Base-by-base conservation (phyloP, 129 eudicot genomes). In the Cynara cardunculus region DNA sequence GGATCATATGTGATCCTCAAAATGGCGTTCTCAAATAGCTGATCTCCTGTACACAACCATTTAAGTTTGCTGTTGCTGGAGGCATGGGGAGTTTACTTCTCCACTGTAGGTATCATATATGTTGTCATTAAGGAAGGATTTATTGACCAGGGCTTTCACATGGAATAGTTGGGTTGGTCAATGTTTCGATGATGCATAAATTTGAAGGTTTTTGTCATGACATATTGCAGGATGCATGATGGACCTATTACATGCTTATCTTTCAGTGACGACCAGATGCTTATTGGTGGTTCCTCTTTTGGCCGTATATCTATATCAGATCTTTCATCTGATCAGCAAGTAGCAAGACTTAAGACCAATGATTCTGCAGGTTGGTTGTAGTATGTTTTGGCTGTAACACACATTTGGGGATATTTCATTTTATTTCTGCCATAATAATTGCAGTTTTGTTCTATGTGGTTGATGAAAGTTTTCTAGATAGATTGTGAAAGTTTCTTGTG, bases 291-390 rank as follows among this genome's bases (percentile, higher is more conserved):
- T 77, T 94, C 98, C 37, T 84, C 97, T 59, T 81, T 72, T 67
- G 98, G 98, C 22, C 85, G 80, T 81, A 78, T 94, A 70, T 86
- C 92, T 44, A 21, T 94, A 44, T 87, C 90, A 13, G 96, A 89
- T 87, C 88, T 87, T 84, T 90, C 97, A 82, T 84, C 96, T 71
- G 93, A 85, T 84, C 96, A 90, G 85, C 89, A 82, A 75, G 97
- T 92, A 65, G 83, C 87, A 71, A 84, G 85, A 30, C 84, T 94
- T 56, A 89, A 78, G 82, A 77, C 94, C 31, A 75, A 59, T 77
- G 85, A 85, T 81, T 85, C 80, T 71, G 89, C 92, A 92, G 98
- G 98, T 90, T 76, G 41, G 44, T 44, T 77, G 16, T 46, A 81
- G 21, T 31, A 59, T 71, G 53, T 65, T 84, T 64, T 19, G 6